phyloP scores from a whole-genome alignment of 2,329 filamentous ascomycete species.

The Trichoderma polysporum region DNA sequence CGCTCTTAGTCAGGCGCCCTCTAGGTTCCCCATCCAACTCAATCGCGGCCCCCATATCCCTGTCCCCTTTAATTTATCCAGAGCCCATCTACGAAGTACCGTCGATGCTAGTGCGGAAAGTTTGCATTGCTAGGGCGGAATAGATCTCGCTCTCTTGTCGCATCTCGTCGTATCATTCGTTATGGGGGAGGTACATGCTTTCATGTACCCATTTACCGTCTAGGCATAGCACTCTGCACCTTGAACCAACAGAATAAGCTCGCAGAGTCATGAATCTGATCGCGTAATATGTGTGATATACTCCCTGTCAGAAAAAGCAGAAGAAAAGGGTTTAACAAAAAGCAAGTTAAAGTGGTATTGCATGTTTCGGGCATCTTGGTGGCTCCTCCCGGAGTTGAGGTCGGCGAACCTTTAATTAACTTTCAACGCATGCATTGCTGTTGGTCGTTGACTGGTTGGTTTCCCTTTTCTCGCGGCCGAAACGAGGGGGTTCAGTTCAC shows the following conservation, averaged over 20 bases:
- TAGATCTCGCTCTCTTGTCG: conserved; percentile 3
- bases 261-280: conserved; percentile 6
- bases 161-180: conserved; percentile 1
- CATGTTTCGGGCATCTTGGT: background rate
- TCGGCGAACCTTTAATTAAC: conserved; percentile 1
- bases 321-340: no score
- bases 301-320: background rate
- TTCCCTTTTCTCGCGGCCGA: background rate
- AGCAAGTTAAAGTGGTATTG: background rate
- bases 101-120: conserved; percentile 19
- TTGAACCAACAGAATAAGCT: background rate
- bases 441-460: background rate
- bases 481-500: background rate
- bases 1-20: background rate
- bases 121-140: conserved; percentile 14
- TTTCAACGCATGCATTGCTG: no score
- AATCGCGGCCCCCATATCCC: conserved; percentile 3
- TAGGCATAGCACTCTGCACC: background rate
- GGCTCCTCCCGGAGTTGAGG: background rate
- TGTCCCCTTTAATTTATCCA: conserved; percentile 17
- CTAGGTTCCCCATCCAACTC: background rate
- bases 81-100: conserved; percentile 16
- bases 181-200: background rate
- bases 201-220: background rate
- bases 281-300: background rate